phyloP scores from a whole-genome alignment of 257 asterid genomes.

The Nicotiana obtusifolia region DNA sequence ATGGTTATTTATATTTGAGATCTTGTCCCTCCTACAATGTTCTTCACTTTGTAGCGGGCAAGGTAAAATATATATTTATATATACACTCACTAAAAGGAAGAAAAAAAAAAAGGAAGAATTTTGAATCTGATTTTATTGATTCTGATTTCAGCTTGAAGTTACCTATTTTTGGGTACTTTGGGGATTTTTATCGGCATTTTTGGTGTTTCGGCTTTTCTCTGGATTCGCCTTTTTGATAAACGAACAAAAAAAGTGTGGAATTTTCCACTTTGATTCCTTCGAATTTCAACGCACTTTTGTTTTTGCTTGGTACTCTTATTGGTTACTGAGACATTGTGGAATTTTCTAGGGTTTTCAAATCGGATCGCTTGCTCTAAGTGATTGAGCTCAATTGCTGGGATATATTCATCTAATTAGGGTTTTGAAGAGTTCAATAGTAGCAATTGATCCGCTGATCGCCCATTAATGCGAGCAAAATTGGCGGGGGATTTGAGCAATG shows the following conservation, averaged over 20 bases:
- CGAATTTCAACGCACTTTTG: constrained; percentile 12
- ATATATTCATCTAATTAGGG: neutral
- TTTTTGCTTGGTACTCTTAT: neutral
- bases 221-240: neutral
- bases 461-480: neutral
- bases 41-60: constrained; percentile 24
- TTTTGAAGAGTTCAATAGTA: neutral
- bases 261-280: neutral
- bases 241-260: neutral
- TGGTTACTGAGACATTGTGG: constrained; percentile 11
- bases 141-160: constrained; percentile 1
- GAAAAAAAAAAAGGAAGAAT: neutral
- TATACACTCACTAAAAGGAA: neutral
- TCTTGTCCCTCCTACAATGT: constrained; percentile 15
- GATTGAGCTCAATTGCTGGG: neutral
- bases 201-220: neutral
- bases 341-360: constrained; percentile 3
- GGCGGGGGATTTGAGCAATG: constrained; percentile 15
- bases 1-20: neutral
- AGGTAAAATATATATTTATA: constrained; percentile 11
- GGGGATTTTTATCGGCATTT: neutral
- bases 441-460: neutral
- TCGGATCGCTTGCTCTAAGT: neutral
- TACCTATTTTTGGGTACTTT: neutral
- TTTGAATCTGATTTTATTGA: neutral